A percentile compares a stretch with the other conserved stretches of the same genome.
Evolutionary conservation across 129 eudicot species (phyloP).

Genomic region (Chrysanthemum lavandulifolium): DNA sequence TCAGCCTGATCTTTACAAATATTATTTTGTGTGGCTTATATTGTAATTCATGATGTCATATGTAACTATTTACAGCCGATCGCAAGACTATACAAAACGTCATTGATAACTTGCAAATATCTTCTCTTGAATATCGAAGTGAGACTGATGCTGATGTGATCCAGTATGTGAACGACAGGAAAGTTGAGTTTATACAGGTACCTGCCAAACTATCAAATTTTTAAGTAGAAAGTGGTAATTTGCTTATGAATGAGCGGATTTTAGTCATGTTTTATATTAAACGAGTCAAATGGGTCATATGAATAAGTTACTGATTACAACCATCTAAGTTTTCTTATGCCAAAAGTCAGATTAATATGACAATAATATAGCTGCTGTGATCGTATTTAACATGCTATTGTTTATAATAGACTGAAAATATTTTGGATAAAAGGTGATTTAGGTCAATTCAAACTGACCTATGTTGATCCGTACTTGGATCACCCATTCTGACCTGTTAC

Average conservation of each 20-base stretch:
- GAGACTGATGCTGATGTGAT: slow-evolving; percentile 81
- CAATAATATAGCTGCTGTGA: neutral
- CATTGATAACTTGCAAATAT: slow-evolving; percentile 81
- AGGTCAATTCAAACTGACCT: neutral
- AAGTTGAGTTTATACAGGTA: slow-evolving; percentile 79
- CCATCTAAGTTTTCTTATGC: neutral
- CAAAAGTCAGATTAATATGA: neutral
- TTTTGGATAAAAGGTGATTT: neutral
- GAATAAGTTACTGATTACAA: neutral
- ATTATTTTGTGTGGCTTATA: neutral
- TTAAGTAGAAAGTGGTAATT: neutral
- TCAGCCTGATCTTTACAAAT: slow-evolving; percentile 11
- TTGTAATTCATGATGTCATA: slow-evolving; percentile 12
- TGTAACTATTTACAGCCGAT: slow-evolving; percentile 46
- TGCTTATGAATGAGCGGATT: too few relatives aligned
- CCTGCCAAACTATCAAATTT: neutral
- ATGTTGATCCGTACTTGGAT: neutral
- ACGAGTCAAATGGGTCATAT: neutral
- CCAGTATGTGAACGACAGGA: slow-evolving; percentile 63
- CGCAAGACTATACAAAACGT: slow-evolving; percentile 61
- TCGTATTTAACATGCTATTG: neutral
- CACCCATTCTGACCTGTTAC: neutral
- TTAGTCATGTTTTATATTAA: neutral
- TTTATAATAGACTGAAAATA: neutral
- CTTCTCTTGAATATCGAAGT: slow-evolving; percentile 76